Evolutionary conservation across 306 rosid species (phyloP).

Genomic region (Fragaria ananassa): DNA sequence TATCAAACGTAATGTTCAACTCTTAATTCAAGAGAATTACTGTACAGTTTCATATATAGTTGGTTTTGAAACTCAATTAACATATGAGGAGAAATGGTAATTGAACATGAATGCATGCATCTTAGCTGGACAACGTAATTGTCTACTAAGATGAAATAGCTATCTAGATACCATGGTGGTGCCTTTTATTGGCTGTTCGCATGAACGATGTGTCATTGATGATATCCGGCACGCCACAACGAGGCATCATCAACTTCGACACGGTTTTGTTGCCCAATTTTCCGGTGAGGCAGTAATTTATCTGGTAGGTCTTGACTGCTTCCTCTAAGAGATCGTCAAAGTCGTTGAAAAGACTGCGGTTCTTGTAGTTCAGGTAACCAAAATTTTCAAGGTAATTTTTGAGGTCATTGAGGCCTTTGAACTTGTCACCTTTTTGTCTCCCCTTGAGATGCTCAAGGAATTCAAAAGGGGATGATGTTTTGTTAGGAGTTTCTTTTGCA

Average conservation of each 20-base stretch:
- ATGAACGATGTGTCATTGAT: slow-evolving; percentile 16
- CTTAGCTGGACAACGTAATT: no score
- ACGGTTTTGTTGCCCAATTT: slow-evolving; percentile 27
- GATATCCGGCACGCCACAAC: slow-evolving; percentile 47
- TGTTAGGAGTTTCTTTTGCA: not conserved
- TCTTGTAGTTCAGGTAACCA: slow-evolving; percentile 36
- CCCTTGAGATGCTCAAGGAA: slow-evolving; percentile 35
- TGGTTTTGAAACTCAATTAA: no score
- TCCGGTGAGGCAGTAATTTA: slow-evolving; percentile 31
- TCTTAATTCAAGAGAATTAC: no score
- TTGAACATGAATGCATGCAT: no score
- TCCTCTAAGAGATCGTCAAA: slow-evolving; percentile 33
- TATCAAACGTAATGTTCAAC: no score
- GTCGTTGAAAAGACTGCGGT: not conserved
- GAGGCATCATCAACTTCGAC: slow-evolving; percentile 33
- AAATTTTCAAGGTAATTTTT: slow-evolving; percentile 32
- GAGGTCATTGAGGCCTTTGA: slow-evolving; percentile 32
- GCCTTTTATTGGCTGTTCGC: slow-evolving; percentile 10
- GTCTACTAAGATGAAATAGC: no score
- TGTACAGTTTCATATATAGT: no score
- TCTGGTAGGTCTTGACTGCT: slow-evolving; percentile 45
- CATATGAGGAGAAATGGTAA: no score
- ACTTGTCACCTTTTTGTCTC: slow-evolving; percentile 31
- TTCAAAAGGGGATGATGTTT: slow-evolving; percentile 19
- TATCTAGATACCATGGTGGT: not conserved